Evolutionary conservation across 371 early-diverging fungal genomes (phyloP), one percentile per base, ranked within the genome.

Genomic region (Rhizopus delemar): DNA sequence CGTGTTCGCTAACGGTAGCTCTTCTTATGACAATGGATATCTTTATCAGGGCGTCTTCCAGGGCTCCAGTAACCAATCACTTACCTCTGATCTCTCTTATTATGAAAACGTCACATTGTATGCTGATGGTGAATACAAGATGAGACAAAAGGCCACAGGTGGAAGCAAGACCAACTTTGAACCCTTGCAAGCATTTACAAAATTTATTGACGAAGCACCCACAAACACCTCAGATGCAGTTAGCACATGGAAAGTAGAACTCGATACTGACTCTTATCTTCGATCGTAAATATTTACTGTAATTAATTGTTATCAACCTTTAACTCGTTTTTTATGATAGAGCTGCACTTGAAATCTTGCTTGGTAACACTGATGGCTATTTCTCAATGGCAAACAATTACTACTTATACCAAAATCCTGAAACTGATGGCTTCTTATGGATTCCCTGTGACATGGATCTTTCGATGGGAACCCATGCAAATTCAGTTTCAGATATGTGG

Each of bases 1-100:
- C n/a, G 69, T 66, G n/a, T 74, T 77, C 46, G 54, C 56, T 28
- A 56, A 60, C 22, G 75, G 75, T n/a, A 38, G 56, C 6, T 49
- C 60, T 12, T 31, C 60, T 4, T 73, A 69, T 41, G 41, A 71
- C 13, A 62, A 75, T n/a, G 78, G 78, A 9, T 45, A 56, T 15
- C 41, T 78, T 13, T 78, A 70, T 45, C 59, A 73, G 59, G 74
- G 74, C 36, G 49, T 45, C 29, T 43, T 43, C 43, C 43, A 43
- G 8, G 53, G 57, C 11, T 22, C 12, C 16, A 28, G 46, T 8
- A 50, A 55, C 5, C 5, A 28, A 29, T 28, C 15, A 7, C 13
- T 11, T 22, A 53, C 49, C 3, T 63, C 69, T 13, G 61, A 72
- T 33, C 38, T 63, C 3, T 63, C 65, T 41, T 55, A 59, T 13